Percentiles rank a stretch among this genome's conserved stretches.
These are phyloP conservation scores for Draba incana DNA, from an alignment of 345 rosid genomes.

Conservation along the genomic window DNA sequence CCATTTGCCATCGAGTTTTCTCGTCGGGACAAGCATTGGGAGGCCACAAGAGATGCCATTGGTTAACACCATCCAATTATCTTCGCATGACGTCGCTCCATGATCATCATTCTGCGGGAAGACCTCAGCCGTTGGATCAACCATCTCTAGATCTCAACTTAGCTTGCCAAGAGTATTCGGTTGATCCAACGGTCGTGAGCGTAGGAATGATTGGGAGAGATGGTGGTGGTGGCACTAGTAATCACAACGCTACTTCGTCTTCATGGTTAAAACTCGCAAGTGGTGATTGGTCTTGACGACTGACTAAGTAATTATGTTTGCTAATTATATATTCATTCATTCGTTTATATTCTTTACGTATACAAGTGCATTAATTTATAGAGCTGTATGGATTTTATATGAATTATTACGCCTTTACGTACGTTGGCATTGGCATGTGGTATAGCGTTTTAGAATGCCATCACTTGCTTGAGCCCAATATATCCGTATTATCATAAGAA, in stretches of 20 bases:
- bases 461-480: background rate
- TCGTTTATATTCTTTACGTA: slow-evolving; percentile 22
- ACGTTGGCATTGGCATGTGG: background rate
- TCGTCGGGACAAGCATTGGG: slow-evolving; percentile 97
- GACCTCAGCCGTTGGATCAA: slow-evolving; percentile 31
- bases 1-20: slow-evolving; percentile 87
- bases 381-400: slow-evolving; percentile 25
- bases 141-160: slow-evolving; percentile 45
- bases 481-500: too few species aligned
- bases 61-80: slow-evolving; percentile 73
- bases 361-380: slow-evolving; percentile 24
- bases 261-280: slow-evolving; percentile 45
- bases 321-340: slow-evolving; percentile 18
- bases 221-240: slow-evolving; percentile 13
- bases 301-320: background rate
- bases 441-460: background rate
- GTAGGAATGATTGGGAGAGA: slow-evolving; percentile 30
- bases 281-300: slow-evolving; percentile 41
- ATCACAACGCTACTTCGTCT: slow-evolving; percentile 30
- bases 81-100: slow-evolving; percentile 38
- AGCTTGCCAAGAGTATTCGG: slow-evolving; percentile 41
- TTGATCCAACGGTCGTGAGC: slow-evolving; percentile 37
- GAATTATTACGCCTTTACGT: background rate
- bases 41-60: slow-evolving; percentile 97
- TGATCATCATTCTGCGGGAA: slow-evolving; percentile 13